Evolutionary conservation across 2,329 filamentous ascomycete genomes (phyloP), one percentile per base, ranked within the genome.

Genomic region (Penicillium brasilianum): DNA sequence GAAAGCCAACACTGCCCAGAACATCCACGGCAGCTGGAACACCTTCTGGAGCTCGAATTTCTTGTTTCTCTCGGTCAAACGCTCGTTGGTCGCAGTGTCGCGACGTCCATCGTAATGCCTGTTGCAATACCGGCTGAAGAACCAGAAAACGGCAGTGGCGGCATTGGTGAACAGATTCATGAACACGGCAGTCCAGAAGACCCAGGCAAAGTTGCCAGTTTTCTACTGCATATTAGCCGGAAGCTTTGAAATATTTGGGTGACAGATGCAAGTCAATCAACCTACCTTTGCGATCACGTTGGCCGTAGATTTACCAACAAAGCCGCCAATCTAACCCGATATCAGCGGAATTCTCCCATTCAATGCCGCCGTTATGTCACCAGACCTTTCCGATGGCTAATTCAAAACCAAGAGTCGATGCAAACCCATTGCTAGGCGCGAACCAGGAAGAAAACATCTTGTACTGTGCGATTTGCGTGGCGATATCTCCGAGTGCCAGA

Each of bases 381-480:
- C 43, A 32, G 50, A 73, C 71, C 53, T 87, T 88, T 18, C 85
- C 85, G 55, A 88, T 81, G 0, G 81, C 85, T 0, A 88, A 77
- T 69, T 88, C 86, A 4, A 88, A 83, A 0, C 82, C 86, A 0
- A 88, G 77, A 0, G 86, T 88, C 0, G 85, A 86, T 0, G 86
- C 87, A 67, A 88, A 88, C 1, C 86, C 86, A 58, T 85, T 82
- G 8, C 80, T 85, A 0, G 86, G 87, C 0, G 86, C 80, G 62
- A 88, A 88, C 86, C 86, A 88, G 0, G 84, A 86, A 0, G 84
- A 87, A 66, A 88, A 88, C 62, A 88, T 83, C 62, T 88, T 87
- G 71, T 88, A 88, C 69, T 88, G 85, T 0, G 87, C 87, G 32
- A 88, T 80, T 65, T 88, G 86, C 0, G 87, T 88, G 0, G 86